Evolutionary conservation across 306 rosid species (phyloP).

Genomic region (Cicer arietinum): DNA sequence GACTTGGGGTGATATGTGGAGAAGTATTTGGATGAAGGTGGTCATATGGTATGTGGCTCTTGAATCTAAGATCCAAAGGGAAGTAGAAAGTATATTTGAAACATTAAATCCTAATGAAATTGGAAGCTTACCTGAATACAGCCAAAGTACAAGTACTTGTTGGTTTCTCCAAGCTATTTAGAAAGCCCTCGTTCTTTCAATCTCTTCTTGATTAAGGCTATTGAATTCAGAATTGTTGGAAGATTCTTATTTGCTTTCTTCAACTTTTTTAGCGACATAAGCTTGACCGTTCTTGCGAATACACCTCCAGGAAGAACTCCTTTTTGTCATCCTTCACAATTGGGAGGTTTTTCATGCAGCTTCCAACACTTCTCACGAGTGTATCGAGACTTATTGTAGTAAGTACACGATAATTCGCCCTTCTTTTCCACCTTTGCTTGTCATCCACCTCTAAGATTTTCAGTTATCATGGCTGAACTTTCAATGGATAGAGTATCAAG

Average conservation of each 20-base stretch:
- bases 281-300: background rate
- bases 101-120: background rate
- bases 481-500: background rate
- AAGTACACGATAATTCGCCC: background rate
- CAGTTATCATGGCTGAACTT: background rate
- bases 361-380: background rate
- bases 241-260: background rate
- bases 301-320: background rate
- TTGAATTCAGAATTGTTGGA: background rate
- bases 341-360: background rate
- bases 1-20: too few relatives aligned
- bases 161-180: background rate
- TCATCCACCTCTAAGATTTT: background rate
- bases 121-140: background rate
- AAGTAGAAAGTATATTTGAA: too few relatives aligned
- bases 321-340: background rate
- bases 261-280: too few relatives aligned
- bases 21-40: too few relatives aligned
- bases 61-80: too few relatives aligned
- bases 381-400: background rate
- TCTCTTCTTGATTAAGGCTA: background rate
- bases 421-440: slow-evolving; percentile 5
- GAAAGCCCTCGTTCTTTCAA: background rate
- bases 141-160: background rate
- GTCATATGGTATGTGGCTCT: too few relatives aligned